phyloP scores from a whole-genome alignment of 495 filamentous ascomycete species.

The Mytilinidion resinicola region DNA sequence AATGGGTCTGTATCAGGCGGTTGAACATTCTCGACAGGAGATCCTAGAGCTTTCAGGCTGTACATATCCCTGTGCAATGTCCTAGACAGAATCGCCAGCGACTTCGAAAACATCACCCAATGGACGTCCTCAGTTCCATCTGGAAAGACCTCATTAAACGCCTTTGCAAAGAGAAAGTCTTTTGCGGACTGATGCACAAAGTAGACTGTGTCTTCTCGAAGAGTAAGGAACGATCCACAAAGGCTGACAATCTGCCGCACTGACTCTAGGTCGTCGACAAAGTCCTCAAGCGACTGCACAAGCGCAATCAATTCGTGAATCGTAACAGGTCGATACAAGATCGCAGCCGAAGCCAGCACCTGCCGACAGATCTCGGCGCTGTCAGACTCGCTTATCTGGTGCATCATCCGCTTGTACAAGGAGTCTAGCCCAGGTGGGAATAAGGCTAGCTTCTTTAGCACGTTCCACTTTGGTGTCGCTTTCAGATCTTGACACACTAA shows the following conservation, averaged over 20 bases:
- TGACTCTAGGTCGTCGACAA: neutral
- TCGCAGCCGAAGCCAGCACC: neutral
- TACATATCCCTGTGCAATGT: neutral
- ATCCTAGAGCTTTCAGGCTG: neutral
- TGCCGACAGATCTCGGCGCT: neutral
- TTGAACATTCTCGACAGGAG: neutral
- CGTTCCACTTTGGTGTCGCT: neutral
- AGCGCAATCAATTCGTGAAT: neutral
- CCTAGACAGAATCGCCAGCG: neutral
- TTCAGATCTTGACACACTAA: neutral
- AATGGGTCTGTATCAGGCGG: neutral
- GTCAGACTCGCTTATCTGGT: neutral
- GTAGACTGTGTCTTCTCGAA: neutral
- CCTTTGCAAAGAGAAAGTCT: neutral
- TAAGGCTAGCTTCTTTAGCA: neutral
- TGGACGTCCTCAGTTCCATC: neutral
- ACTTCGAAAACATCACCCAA: neutral
- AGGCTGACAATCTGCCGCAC: neutral
- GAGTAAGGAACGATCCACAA: neutral
- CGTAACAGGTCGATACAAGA: neutral
- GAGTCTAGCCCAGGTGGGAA: neutral
- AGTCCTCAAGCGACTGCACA: neutral
- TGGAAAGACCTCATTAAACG: neutral
- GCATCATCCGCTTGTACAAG: neutral
- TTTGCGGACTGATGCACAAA: neutral